Evolutionary conservation across 2,329 filamentous ascomycete species (phyloP).

Genomic region (Lojkania enalia): DNA sequence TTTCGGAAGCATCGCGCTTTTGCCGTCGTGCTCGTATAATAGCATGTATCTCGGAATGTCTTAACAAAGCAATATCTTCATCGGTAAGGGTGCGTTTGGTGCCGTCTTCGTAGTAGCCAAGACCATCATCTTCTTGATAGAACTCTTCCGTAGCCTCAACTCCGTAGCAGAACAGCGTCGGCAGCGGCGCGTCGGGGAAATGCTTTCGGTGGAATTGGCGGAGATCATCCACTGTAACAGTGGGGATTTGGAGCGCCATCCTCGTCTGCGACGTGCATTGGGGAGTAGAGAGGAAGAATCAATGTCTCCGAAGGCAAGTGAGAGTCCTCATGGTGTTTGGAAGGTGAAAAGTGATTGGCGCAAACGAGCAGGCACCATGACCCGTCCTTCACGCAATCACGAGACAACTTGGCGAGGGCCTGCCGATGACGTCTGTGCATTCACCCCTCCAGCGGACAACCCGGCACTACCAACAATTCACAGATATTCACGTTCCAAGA

Average conservation of each 20-base stretch:
- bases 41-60: conserved; percentile 81
- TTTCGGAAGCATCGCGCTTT: conserved; percentile 25
- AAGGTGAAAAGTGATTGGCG: not conserved
- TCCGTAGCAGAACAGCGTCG: conserved; percentile 36
- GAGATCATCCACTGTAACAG: conserved; percentile 48
- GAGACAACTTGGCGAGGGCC: conserved; percentile 32
- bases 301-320: too few relatives aligned
- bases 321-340: too few relatives aligned
- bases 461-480: conserved; percentile 8
- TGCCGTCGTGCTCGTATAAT: conserved; percentile 54
- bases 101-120: conserved; percentile 87
- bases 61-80: conserved; percentile 86
- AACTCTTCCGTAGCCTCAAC: conserved; percentile 30
- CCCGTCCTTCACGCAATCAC: conserved; percentile 32
- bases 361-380: not conserved
- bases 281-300: too few relatives aligned
- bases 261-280: not conserved
- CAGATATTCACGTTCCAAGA: conserved; percentile 6
- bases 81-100: conserved; percentile 88
- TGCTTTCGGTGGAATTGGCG: conserved; percentile 48
- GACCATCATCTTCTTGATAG: conserved; percentile 61
- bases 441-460: conserved; percentile 21
- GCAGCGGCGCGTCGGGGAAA: conserved; percentile 46
- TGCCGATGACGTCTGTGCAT: conserved; percentile 38
- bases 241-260: conserved; percentile 34